Base-by-base conservation (phyloP, 371 early-diverging fungal genomes). In the Syncephalastrum contaminatum region DNA sequence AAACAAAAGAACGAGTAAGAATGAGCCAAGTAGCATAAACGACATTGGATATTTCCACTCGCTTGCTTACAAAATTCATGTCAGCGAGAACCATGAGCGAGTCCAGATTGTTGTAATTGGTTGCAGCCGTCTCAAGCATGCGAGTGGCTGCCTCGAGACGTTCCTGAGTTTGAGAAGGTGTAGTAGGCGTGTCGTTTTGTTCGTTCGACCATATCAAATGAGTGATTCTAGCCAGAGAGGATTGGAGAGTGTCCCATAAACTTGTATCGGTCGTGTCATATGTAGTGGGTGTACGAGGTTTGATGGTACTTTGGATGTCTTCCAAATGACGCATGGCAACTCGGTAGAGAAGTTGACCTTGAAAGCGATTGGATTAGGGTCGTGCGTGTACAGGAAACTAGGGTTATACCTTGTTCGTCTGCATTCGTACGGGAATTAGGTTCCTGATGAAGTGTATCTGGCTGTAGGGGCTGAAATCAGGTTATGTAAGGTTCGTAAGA, bases 51-150 rank as follows among this genome's bases (percentile, higher is more conserved):
- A 8, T 8, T 0, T 2, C n/a, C n/a, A 6, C 5, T 10, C 36
- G 36, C 19, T 14, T 24, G 54, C 82, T 71, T 69, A 83, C 87
- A 64, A 87, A 69, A 41, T 77, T 62, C 49, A 88, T 72, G 10
- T 86, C 82, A 8, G 82, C 86, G 12, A 88, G 53, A 5, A 72
- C 21, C 45, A 72, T 59, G 2, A 75, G 48, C 0, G 88, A 84
- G 55, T 84, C 84, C 2, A 61, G 44, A 41, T 80, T 64, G 1
- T 60, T 54, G 57, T 73, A 66, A 6, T 63, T 59, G 36, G 62
- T 59, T 39, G 59, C 75, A n/a, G 78, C 72, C 45, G 62, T 48
- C 30, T 65, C 51, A 19, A 84, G 59, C 49, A 68, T 48, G 15
- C 40, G 50, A 20, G 66, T 53, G 0, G 79, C 80, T 43, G 43